A percentile compares a stretch with the other conserved stretches of the same genome.
These are phyloP conservation scores for Platanthera zijinensis DNA, from an alignment of 106 monocot species.

Conservation along the genomic window DNA sequence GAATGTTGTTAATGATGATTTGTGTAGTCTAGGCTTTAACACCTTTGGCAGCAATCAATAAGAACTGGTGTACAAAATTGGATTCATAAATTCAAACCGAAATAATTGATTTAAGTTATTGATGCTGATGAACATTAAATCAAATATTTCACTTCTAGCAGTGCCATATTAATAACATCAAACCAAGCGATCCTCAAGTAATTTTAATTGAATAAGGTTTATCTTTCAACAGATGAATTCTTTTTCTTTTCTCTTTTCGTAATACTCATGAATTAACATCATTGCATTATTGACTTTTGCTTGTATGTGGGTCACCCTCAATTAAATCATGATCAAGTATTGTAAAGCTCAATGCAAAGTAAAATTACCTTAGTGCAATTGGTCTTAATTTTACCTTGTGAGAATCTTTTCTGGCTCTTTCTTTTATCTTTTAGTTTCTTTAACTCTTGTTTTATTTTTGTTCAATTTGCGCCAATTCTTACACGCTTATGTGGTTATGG, in stretches of 20 bases:
- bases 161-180: too few relatives aligned
- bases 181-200: too few relatives aligned
- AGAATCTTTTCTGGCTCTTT: not conserved
- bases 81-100: too few relatives aligned
- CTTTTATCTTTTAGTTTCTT: not conserved
- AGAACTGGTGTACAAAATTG: too few relatives aligned
- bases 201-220: not conserved
- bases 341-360: not conserved
- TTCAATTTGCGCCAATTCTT: not conserved
- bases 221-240: not conserved
- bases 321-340: not conserved
- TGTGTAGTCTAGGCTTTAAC: too few relatives aligned
- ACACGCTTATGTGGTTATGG: not conserved
- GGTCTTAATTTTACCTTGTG: not conserved
- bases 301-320: not conserved
- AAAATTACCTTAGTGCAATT: not conserved
- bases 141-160: too few relatives aligned
- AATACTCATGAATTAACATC: not conserved
- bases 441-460: not conserved
- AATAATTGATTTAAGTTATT: too few relatives aligned
- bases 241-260: not conserved
- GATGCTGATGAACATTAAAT: too few relatives aligned
- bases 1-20: too few relatives aligned
- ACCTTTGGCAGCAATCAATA: too few relatives aligned
- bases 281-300: not conserved